Conservation (phyloP, 192 early-diverging fungal genomes). For the Polychytrium aggregatum region DNA sequence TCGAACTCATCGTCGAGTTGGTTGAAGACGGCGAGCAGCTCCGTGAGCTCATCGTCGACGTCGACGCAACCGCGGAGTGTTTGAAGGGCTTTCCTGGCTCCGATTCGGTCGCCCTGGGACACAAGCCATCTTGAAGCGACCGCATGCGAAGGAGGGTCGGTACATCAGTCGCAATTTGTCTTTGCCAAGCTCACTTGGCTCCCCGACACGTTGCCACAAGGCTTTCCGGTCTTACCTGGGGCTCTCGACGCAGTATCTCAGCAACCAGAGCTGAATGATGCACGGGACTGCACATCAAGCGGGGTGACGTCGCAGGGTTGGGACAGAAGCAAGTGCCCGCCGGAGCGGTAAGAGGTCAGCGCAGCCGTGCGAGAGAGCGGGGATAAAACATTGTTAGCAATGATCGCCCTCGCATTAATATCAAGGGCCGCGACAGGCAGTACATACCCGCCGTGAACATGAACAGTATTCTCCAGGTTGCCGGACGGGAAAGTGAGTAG, state of each 20-base stretch:
- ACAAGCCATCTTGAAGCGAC: constrained; percentile 61
- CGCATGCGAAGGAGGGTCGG: too few species aligned
- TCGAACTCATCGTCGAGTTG: constrained; percentile 1
- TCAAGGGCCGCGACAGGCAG: not conserved
- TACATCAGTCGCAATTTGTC: too few species aligned
- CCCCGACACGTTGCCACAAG: not conserved
- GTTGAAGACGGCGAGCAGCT: constrained; percentile 19
- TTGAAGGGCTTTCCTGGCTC: constrained; percentile 48
- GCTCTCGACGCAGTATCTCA: constrained; percentile 70
- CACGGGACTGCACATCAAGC: constrained; percentile 23
- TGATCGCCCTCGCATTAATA: not conserved
- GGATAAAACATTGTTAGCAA: not conserved
- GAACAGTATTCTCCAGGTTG: constrained; percentile 65
- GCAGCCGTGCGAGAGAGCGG: too few species aligned
- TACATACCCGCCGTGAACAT: constrained; percentile 32
- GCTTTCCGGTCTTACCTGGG: constrained; percentile 25
- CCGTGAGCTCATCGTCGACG: constrained; percentile 46
- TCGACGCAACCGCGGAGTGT: constrained; percentile 43
- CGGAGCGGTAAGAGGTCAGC: too few species aligned
- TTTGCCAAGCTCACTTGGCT: not conserved
- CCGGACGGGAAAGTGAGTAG: constrained; percentile 30
- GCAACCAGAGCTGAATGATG: constrained; percentile 49
- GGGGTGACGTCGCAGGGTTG: not conserved
- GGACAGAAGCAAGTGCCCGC: not conserved
- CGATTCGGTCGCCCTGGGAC: constrained; percentile 38